Percentiles rank a stretch among this genome's conserved stretches.
These are phyloP conservation scores for Auricularia sp. DNA, from an alignment of 768 basidiomycete genomes.

Conservation along the genomic window DNA sequence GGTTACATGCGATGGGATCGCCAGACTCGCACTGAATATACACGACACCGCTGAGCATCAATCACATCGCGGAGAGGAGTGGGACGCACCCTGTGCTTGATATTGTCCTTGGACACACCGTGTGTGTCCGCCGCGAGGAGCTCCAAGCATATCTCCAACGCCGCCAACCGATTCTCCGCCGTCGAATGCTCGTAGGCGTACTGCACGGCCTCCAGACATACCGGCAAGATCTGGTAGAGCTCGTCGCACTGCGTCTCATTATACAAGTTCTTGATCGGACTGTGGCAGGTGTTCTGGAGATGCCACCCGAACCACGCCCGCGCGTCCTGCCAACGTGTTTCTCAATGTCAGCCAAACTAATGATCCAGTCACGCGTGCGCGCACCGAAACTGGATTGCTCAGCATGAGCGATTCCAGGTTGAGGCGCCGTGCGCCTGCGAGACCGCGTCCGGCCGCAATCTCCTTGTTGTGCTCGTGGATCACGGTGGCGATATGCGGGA, in stretches of 20 bases:
- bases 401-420: conserved; percentile 25
- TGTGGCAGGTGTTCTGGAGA: conserved; percentile 19
- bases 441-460: conserved; percentile 12
- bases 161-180: conserved; percentile 6
- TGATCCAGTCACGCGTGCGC: neutral
- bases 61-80: neutral
- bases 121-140: conserved; percentile 11
- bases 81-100: conserved; percentile 1
- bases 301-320: conserved; percentile 21
- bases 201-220: conserved; percentile 14
- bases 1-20: conserved; percentile 11
- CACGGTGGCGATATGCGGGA: conserved; percentile 27
- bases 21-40: neutral
- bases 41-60: neutral
- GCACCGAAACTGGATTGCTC: conserved; percentile 18
- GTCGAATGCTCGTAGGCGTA: conserved; percentile 3
- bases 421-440: conserved; percentile 15
- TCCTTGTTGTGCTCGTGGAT: conserved; percentile 24
- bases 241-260: conserved; percentile 21
- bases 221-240: conserved; percentile 15
- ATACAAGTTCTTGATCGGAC: conserved; percentile 16
- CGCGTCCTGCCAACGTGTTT: conserved; percentile 14
- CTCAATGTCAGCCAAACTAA: neutral
- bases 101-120: conserved; percentile 3
- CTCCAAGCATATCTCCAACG: conserved; percentile 5